These are phyloP conservation scores for Acephala macrosclerotiorum DNA, from an alignment of 2,329 filamentous ascomycete genomes.

Conservation along the genomic window DNA sequence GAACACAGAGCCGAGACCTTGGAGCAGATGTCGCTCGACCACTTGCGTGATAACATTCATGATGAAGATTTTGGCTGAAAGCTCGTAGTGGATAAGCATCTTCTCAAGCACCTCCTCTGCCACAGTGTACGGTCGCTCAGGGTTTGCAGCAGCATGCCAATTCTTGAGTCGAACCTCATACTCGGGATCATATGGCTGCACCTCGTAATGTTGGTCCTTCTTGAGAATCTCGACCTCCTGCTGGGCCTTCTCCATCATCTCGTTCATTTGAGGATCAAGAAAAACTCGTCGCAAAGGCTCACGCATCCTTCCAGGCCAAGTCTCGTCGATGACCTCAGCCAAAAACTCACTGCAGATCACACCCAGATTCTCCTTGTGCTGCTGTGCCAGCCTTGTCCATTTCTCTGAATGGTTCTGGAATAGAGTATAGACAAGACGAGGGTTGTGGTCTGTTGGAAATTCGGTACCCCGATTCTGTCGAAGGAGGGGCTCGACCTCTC, in stretches of 20 bases:
- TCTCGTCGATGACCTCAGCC: constrained; percentile 26
- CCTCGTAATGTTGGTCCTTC: constrained; percentile 26
- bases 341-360: constrained; percentile 27
- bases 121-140: constrained; percentile 19
- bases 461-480: constrained; percentile 24
- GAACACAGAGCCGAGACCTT: constrained; percentile 21
- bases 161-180: constrained; percentile 23
- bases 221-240: constrained; percentile 19
- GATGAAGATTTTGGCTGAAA: constrained; percentile 26
- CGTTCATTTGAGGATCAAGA: constrained; percentile 23
- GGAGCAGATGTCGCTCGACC: constrained; percentile 27
- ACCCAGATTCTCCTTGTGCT: constrained; percentile 27
- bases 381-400: constrained; percentile 23
- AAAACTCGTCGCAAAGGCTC: constrained; percentile 24
- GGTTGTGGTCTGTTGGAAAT: constrained; percentile 28
- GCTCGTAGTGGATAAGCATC: constrained; percentile 29
- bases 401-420: constrained; percentile 28
- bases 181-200: constrained; percentile 28
- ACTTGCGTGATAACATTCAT: constrained; percentile 28
- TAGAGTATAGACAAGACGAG: constrained; percentile 21
- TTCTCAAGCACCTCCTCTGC: constrained; percentile 27
- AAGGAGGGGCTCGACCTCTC: constrained; percentile 24
- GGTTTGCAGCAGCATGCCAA: constrained; percentile 15
- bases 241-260: constrained; percentile 20
- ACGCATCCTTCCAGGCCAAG: constrained; percentile 26